A percentile compares a stretch with the other conserved stretches of the same genome.
These are phyloP conservation scores for Xylaria sp. DNA, from an alignment of 2,329 filamentous ascomycete genomes.

Conservation along the genomic window DNA sequence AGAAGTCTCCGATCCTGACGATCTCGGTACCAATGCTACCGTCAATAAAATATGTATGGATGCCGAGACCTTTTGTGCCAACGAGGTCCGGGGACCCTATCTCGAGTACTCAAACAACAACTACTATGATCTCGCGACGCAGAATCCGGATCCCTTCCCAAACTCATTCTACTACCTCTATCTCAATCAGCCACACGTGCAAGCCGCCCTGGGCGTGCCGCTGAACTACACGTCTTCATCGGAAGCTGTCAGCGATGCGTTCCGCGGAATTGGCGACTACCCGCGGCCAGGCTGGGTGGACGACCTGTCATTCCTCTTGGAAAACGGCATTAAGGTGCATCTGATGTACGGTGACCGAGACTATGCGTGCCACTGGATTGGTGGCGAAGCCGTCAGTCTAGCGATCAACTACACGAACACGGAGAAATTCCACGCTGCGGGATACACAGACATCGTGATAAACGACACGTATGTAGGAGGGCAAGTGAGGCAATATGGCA, in stretches of 20 bases:
- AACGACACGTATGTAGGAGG: slow-evolving; percentile 72
- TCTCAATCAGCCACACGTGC: slow-evolving; percentile 66
- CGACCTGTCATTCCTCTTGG: slow-evolving; percentile 63
- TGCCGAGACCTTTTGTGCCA: slow-evolving; percentile 45
- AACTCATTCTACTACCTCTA: slow-evolving; percentile 63
- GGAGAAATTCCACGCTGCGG: slow-evolving; percentile 61
- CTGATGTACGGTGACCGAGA: slow-evolving; percentile 69
- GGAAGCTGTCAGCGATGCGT: slow-evolving; percentile 57
- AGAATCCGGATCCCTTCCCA: slow-evolving; percentile 62
- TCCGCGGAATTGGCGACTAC: slow-evolving; percentile 51
- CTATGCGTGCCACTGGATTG: slow-evolving; percentile 67
- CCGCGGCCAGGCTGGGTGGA: slow-evolving; percentile 52
- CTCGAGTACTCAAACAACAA: slow-evolving; percentile 53
- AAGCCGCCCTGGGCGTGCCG: slow-evolving; percentile 66
- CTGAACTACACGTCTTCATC: slow-evolving; percentile 65
- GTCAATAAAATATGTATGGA: slow-evolving; percentile 56
- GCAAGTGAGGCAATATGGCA: slow-evolving; percentile 74
- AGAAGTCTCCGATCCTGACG: slow-evolving; percentile 59
- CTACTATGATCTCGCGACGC: slow-evolving; percentile 67
- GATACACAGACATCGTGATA: slow-evolving; percentile 72
- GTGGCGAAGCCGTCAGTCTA: slow-evolving; percentile 63
- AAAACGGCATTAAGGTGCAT: slow-evolving; percentile 65
- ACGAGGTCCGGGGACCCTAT: slow-evolving; percentile 42
- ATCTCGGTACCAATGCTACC: slow-evolving; percentile 56
- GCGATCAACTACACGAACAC: slow-evolving; percentile 57